Evolutionary conservation across 2,329 filamentous ascomycete species (phyloP), one percentile per base, ranked within the genome.

Genomic region (Pyrenophora graminea): DNA sequence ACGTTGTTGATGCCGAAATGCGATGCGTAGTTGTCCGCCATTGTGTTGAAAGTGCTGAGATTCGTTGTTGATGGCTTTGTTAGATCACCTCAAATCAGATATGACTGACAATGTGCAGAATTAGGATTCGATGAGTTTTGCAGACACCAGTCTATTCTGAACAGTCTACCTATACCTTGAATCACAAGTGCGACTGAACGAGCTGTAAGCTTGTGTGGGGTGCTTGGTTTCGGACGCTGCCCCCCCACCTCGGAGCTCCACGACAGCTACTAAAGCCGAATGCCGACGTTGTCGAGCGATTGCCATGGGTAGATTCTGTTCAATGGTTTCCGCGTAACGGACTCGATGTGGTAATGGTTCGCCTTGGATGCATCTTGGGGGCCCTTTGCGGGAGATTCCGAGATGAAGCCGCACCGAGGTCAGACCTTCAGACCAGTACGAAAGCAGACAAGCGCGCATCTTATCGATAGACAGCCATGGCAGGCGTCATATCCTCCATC

Each of bases 1-100:
- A 71, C 66, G 54, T 70, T 71, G 53, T 62, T 64, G 45, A 63
- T 56, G 27, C 63, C 56, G 42, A 70, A 70, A 45, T 70, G 67
- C 9, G 66, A 62, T 6, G 61, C 50, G 48, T 64, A 64, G 21
- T 18, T 44, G 45, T 63, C 56, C 13, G 58, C 39, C 64, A 68
- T 66, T 27, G 45, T 46, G 25, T 37, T 6, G 6, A 27, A 23
- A 27, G 12, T 38, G 12, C n/a, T 17, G n/a, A 21, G 19, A 21
- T 5, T 21, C 2, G 19, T 21, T 21, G 19, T 21, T 21, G 18
- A n/a, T 30, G 15, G 21, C 2, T 3, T 18, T 8, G 10, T 48
- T 21, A 17, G 15, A 9, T 19, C 9, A 4, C 13, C 19, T 25
- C n/a, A 4, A 6, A 19, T 12, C 25, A 19, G n/a, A 17, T 30